Evolutionary conservation across 345 rosid species (phyloP), one percentile per base, ranked within the genome.

Genomic region (Dimocarpus longan): DNA sequence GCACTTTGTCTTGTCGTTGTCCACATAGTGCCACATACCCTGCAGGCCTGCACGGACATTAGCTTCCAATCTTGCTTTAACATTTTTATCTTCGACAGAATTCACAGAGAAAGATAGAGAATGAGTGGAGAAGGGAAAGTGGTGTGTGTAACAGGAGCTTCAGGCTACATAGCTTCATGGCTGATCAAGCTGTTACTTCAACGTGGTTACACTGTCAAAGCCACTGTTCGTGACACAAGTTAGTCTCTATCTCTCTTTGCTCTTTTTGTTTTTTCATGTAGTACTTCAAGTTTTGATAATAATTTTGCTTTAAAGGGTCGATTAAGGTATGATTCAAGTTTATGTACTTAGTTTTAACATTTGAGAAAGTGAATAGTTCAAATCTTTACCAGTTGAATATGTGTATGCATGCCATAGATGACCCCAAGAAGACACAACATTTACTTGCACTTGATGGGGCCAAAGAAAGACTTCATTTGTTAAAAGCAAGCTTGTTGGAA

Each of bases 71-170:
- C 19, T 67, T 5, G n/a, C 21, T 28, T 16, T 32, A 6, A 48
- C 54, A 48, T 5, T 9, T 15, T 46, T 2, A 3, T 11, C 52
- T 46, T 46, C 5, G 52, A 46, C 5, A 11, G 39, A 22, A 62
- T 0, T 26, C 46, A 46, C 10, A 66, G 18, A 73, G 13, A 73
- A 9, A 46, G 65, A 37, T 40, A 63, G 44, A 18, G 21, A 13
- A 86, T 74, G 86, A 75, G 70, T 57, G 77, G 79, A 16, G 64
- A 43, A 76, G 85, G 82, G 59, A 78, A 84, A 60, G 82, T 84
- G 40, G 91, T 87, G 26, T 84, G 90, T 43, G 88, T 90, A 76
- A 90, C 87, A 7, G 93, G 87, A 78, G 91, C 85, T 62, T 86
- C 87, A 7, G 89, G 92, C 37, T 89, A 68, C 79, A 59, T 88